phyloP scores from a whole-genome alignment of 495 filamentous ascomycete species.

The Talaromyces wortmannii region DNA sequence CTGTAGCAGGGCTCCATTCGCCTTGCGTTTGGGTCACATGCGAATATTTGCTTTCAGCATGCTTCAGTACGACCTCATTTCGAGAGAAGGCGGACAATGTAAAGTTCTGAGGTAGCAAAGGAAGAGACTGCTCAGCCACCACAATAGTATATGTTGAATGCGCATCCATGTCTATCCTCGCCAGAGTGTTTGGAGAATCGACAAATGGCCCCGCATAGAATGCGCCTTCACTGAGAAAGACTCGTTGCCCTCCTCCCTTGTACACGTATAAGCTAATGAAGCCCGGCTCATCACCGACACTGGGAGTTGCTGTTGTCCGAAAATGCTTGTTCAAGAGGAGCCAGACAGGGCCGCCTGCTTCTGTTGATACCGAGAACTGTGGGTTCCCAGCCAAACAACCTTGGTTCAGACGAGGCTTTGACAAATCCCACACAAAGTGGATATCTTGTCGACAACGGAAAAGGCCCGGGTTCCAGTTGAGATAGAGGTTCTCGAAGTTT shows the following conservation, averaged over 20 bases:
- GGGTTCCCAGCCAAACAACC: conserved; percentile 72
- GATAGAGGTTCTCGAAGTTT: conserved; percentile 88
- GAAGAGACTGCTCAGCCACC: conserved; percentile 69
- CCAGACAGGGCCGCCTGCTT: conserved; percentile 62
- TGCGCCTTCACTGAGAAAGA: conserved; percentile 63
- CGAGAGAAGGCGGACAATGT: conserved; percentile 76
- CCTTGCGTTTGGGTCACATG: conserved; percentile 47
- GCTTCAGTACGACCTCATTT: conserved; percentile 47
- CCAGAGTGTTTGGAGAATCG: conserved; percentile 86
- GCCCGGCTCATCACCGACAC: conserved; percentile 41
- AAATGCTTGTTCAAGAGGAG: conserved; percentile 82
- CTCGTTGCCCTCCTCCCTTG: conserved; percentile 59
- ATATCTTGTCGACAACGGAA: conserved; percentile 78
- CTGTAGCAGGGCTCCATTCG: conserved; percentile 69
- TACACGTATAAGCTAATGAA: conserved; percentile 88
- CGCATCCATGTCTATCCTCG: conserved; percentile 60
- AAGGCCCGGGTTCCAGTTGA: conserved; percentile 92
- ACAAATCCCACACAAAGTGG: conserved; percentile 83
- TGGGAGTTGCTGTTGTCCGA: conserved; percentile 23
- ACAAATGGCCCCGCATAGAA: conserved; percentile 74
- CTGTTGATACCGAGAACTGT: conserved; percentile 65
- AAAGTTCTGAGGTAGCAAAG: conserved; percentile 63
- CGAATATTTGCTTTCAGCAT: conserved; percentile 50
- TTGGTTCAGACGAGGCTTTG: conserved; percentile 42
- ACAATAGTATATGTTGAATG: conserved; percentile 66